Base-by-base conservation (phyloP, 495 filamentous ascomycete species). In the Aspergillus hancockii region DNA sequence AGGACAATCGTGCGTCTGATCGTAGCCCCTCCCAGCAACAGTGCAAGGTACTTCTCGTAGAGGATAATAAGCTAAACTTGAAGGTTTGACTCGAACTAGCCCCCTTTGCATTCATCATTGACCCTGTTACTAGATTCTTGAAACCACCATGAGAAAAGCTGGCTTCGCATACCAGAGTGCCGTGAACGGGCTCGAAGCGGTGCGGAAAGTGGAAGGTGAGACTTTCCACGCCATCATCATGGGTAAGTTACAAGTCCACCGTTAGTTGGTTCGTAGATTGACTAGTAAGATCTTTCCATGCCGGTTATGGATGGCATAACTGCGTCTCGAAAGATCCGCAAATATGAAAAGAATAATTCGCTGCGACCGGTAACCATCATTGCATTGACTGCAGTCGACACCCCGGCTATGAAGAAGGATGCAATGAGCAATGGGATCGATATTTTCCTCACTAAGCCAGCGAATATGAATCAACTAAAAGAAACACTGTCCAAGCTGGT, bases 41-140 rank as follows among this genome's bases (percentile, higher is more conserved):
- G 30, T 36, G 34, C 13, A 36, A 36, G 34, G 53, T 74, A 16
- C 68, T 76, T 10, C 65, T 75, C 13, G 73, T 76, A 1, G 75
- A 77, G 45, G 73, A 76, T 43, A 77, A 77, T 56, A 60, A 67
- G 0, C 73, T 77, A 40, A 77, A 77, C 52, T 62, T 76, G 2
- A 62, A 66, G 53, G 61, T 63, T 12, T 9, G 34, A 36, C 4
- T 2, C 3, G 12, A 10, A 36, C 34, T 10, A 36, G n/a, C 13
- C 9, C 34, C 3, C 34, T 10, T 12, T 10, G 8, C 13, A 36
- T 14, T 36, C 25, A 36, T 36, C 13, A 10, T 36, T 36, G 13
- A 36, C 9, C 34, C 9, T 36, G 8, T 12, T 10, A 14, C 8
- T 10, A 36, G 34, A 36, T 36, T 10, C 34, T 36, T 12, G 9